Percentiles rank a stretch among this genome's conserved stretches.
These are phyloP conservation scores for Hymenoscyphus salicellus DNA, from an alignment of 2,329 filamentous ascomycete species.

Conservation along the genomic window DNA sequence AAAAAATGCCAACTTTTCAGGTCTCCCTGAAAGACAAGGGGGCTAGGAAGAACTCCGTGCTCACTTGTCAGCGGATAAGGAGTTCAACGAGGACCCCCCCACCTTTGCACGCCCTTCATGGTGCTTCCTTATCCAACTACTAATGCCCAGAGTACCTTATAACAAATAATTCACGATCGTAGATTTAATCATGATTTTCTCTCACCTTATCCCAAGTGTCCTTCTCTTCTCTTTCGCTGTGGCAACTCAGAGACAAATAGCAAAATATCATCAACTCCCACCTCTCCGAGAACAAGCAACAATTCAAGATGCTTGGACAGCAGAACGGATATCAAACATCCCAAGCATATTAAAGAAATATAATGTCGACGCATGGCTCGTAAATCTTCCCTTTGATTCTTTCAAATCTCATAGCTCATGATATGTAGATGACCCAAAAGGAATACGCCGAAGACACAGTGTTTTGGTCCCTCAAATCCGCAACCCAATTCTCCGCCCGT, in stretches of 20 bases:
- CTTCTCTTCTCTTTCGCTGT: neutral
- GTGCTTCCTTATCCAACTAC: neutral
- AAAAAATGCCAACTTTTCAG: too few species aligned
- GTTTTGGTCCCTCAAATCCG: slow-evolving; percentile 50
- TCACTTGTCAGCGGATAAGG: neutral
- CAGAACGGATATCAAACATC: slow-evolving; percentile 42
- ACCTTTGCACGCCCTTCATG: too few species aligned
- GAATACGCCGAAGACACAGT: slow-evolving; percentile 52
- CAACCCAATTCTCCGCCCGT: slow-evolving; percentile 47
- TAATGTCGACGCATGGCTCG: slow-evolving; percentile 48
- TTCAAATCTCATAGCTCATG: neutral
- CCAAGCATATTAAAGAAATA: slow-evolving; percentile 45
- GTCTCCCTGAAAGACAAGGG: too few species aligned
- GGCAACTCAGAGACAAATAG: neutral
- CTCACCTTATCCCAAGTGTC: neutral
- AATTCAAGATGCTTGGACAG: slow-evolving; percentile 45
- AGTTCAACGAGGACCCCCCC: neutral
- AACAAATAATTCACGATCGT: neutral
- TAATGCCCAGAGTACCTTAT: neutral
- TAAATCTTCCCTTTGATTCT: slow-evolving; percentile 23
- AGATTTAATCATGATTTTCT: neutral
- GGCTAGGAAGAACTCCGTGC: too few species aligned
- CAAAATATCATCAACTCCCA: slow-evolving; percentile 41
- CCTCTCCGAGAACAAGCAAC: slow-evolving; percentile 44
- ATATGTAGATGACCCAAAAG: slow-evolving; percentile 46